Base-by-base conservation (phyloP, 2,329 filamentous ascomycete species). In the Moelleriella libera region DNA sequence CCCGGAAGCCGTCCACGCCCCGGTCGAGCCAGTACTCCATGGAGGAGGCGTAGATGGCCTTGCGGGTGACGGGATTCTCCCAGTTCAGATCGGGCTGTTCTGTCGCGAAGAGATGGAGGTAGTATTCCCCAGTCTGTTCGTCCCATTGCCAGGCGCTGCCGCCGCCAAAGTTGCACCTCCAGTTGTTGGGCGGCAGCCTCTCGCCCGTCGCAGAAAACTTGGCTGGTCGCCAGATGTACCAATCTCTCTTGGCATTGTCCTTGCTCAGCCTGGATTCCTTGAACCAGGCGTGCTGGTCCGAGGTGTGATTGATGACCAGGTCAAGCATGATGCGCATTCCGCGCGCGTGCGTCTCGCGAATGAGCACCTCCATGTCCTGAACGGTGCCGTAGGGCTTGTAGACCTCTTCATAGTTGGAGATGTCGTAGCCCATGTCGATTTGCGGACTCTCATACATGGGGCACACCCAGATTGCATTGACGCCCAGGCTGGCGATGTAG, bases 71-170 rank as follows among this genome's bases (percentile, higher is more conserved):
- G 0, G 71, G 70, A 49, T 82, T 84, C 57, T 89, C 83, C 85
- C 85, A 92, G 64, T 92, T 92, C n/a, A 92, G 70, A 55, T 92
- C 87, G 0, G 87, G 86, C 60, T 90, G 86, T 53, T 85, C 78
- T 5, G 74, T 75, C 6, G 82, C 79, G 60, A 87, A 94, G 9
- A 92, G 71, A 51, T 84, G 80, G 0, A 89, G 75, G 56, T 87
- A 89, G 61, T 87, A 89, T 62, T 89, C 82, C 44, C 73, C 70
- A 0, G 83, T 86, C n/a, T 64, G 59, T 53, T 85, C 78, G 55
- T 88, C 84, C 68, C 78, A 89, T 50, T 80, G 68, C 84, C 83
- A 87, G 0, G 74, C 77, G 47, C 74, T 75, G 12, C 72, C 74
- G 32, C 71, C 72, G 10, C 72, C 72, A 52, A 79, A 84, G 65